A percentile compares a stretch with the other conserved stretches of the same genome.
Conservation (phyloP, 768 basidiomycete species). For the Naganishia antarctica region DNA sequence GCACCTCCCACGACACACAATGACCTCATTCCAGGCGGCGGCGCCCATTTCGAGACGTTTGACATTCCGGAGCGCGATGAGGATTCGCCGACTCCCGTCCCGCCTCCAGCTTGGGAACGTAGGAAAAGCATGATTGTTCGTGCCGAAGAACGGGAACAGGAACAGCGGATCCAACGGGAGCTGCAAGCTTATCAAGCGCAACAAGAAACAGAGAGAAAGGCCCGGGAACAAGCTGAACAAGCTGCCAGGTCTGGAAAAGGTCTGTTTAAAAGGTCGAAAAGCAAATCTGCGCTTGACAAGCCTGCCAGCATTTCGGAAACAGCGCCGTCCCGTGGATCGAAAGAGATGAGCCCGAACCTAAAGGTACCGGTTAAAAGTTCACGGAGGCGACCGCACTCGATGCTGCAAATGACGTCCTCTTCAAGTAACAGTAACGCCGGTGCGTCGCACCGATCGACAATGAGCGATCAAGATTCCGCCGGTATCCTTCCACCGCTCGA, state of each 20-base stretch:
- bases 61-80: slow-evolving; percentile 8
- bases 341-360: slow-evolving; percentile 12
- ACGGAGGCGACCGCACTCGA: slow-evolving; percentile 9
- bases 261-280: slow-evolving; percentile 7
- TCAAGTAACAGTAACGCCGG: slow-evolving; percentile 6
- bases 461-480: not conserved
- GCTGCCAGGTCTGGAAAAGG: slow-evolving; percentile 14
- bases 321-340: not conserved
- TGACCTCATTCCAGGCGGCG: not conserved
- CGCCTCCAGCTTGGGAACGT: slow-evolving; percentile 45
- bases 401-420: slow-evolving; percentile 19
- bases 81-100: slow-evolving; percentile 26
- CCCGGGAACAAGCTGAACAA: not conserved
- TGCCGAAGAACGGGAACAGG: slow-evolving; percentile 14
- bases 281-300: slow-evolving; percentile 8
- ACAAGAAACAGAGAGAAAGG: slow-evolving; percentile 9
- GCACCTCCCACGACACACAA: slow-evolving; percentile 1
- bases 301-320: not conserved
- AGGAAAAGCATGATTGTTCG: slow-evolving; percentile 28
- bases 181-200: slow-evolving; percentile 6
- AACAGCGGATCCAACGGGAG: slow-evolving; percentile 10
- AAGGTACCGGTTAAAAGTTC: slow-evolving; percentile 4
- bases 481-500: not conserved
- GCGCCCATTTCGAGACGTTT: slow-evolving; percentile 4
- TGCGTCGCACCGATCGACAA: not conserved